Evolutionary conservation across 257 asterid genomes (phyloP).

Genomic region (Scutellaria galericulata): DNA sequence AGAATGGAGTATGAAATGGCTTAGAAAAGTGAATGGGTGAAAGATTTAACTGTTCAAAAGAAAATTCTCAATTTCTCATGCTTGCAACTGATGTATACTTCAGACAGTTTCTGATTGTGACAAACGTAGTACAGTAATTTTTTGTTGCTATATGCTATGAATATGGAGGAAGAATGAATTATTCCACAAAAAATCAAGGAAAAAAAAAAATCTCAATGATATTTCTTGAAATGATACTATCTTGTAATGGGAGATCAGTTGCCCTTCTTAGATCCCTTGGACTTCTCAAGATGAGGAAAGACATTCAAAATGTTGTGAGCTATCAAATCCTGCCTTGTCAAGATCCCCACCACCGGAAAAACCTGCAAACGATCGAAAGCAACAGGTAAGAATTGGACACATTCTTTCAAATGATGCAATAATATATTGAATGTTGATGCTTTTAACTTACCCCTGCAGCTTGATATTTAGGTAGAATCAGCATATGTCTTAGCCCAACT

Average conservation of each 20-base stretch:
- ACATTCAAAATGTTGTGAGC: conserved; percentile 74
- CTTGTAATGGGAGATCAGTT: conserved; percentile 39
- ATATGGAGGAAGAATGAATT: conserved; percentile 29
- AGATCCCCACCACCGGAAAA: conserved; percentile 77
- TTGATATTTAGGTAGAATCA: conserved; percentile 77
- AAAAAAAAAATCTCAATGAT: conserved; percentile 21
- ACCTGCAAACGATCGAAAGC: conserved; percentile 48
- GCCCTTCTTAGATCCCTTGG: conserved; percentile 58
- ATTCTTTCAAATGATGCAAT: neutral
- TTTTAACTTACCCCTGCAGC: conserved; percentile 70
- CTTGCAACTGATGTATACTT: conserved; percentile 1
- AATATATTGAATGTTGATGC: neutral
- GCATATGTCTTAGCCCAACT: conserved; percentile 86
- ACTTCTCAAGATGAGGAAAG: conserved; percentile 69
- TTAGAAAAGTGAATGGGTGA: no score
- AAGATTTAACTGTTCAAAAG: neutral
- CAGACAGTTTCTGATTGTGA: neutral
- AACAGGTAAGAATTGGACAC: conserved; percentile 26
- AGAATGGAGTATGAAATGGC: no score
- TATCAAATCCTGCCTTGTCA: conserved; percentile 90
- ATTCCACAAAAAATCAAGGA: conserved; percentile 30
- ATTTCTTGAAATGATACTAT: conserved; percentile 20
- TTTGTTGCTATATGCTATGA: conserved; percentile 29
- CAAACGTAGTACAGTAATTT: conserved; percentile 16
- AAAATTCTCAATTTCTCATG: neutral